Evolutionary conservation across 768 basidiomycete species (phyloP).

Genomic region (Coprinopsis cinerea): DNA sequence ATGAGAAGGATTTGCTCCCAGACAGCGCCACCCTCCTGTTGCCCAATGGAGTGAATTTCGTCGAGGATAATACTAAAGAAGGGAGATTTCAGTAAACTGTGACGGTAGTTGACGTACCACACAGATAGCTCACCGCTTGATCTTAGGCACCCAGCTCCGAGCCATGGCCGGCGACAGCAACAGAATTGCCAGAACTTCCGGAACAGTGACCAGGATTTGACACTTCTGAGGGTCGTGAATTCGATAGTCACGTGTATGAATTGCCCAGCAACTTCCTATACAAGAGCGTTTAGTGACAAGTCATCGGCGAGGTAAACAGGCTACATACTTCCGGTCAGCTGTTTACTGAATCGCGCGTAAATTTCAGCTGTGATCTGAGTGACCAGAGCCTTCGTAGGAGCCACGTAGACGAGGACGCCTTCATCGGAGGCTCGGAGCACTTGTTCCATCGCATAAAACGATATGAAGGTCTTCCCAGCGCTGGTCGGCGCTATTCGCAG

Average conservation of each 20-base stretch:
- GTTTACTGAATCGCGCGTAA: constrained; percentile 63
- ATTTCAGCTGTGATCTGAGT: constrained; percentile 68
- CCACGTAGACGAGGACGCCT: constrained; percentile 65
- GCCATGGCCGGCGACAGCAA: constrained; percentile 64
- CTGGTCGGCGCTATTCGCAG: constrained; percentile 51
- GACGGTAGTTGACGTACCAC: background rate
- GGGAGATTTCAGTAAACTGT: constrained; percentile 5
- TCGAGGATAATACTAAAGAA: constrained; percentile 59
- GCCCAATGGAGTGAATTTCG: constrained; percentile 64
- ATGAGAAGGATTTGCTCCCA: constrained; percentile 74
- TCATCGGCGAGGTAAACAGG: background rate
- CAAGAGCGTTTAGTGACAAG: background rate
- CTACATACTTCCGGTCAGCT: constrained; percentile 35
- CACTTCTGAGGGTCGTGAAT: constrained; percentile 59
- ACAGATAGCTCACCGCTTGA: constrained; percentile 42
- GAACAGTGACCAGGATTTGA: constrained; percentile 71
- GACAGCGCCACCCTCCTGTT: constrained; percentile 61
- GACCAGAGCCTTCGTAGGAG: constrained; percentile 72
- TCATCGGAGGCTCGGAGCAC: constrained; percentile 57
- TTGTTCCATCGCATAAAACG: constrained; percentile 73
- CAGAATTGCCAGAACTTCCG: constrained; percentile 65
- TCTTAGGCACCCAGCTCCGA: constrained; percentile 51
- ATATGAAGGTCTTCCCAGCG: constrained; percentile 74
- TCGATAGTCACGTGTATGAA: constrained; percentile 61
- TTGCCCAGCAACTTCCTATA: constrained; percentile 55